A percentile compares a stretch with the other conserved stretches of the same genome.
Conservation (phyloP, 305 asterid species). For the Solanum hybrid region DNA sequence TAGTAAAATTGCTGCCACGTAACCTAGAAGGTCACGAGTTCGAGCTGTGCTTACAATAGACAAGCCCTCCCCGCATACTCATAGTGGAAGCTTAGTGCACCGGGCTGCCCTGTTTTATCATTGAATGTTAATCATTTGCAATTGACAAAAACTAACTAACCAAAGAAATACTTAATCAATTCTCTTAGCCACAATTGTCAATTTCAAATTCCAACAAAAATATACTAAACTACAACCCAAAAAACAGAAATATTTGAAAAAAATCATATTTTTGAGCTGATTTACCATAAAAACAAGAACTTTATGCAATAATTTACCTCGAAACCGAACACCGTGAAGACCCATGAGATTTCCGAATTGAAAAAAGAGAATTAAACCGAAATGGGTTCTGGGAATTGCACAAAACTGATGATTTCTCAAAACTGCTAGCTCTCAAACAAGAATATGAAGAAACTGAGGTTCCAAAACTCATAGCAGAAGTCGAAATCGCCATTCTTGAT, state of each 20-base stretch:
- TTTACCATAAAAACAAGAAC: background rate
- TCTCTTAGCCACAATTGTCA: background rate
- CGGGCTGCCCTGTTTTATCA: background rate
- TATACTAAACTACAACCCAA: background rate
- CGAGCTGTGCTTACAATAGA: background rate
- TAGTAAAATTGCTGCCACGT: accelerated
- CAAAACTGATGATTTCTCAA: conserved; percentile 24
- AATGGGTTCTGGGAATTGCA: conserved; percentile 17
- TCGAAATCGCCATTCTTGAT: conserved; percentile 35
- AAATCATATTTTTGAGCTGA: background rate
- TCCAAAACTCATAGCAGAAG: conserved; percentile 32
- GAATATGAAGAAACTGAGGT: conserved; percentile 19
- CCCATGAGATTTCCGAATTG: background rate
- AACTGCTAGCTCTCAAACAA: conserved; percentile 17
- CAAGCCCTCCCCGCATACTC: background rate
- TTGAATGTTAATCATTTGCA: background rate
- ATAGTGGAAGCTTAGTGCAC: background rate
- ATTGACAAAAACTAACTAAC: background rate
- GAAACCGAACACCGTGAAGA: conserved; percentile 24
- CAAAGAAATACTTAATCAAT: background rate
- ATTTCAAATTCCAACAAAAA: background rate
- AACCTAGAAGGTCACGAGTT: background rate
- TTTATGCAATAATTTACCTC: conserved; percentile 26
- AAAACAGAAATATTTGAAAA: background rate
- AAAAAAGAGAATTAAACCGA: conserved; percentile 10